phyloP scores from a whole-genome alignment of 495 filamentous ascomycete genomes.

The Hypoxylon fragiforme region DNA sequence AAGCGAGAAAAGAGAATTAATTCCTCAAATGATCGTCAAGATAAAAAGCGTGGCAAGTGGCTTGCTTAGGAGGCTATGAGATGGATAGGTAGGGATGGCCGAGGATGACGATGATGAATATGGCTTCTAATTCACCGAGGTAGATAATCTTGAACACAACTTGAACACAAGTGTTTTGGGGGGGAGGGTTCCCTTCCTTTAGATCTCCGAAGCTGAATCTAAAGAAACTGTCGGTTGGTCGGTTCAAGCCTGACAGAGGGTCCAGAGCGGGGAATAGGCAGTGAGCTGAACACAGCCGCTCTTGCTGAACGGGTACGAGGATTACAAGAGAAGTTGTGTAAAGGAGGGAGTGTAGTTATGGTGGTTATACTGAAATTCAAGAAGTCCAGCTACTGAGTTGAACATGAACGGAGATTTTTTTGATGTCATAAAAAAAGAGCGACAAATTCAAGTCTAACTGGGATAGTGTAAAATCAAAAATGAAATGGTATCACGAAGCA shows the following conservation, averaged over 20 bases:
- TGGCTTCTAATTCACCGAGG: neutral
- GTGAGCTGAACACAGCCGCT: constrained; percentile 3
- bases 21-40: neutral
- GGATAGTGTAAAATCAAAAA: neutral
- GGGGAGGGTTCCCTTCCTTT: constrained; percentile 8
- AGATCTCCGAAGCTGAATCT: constrained; percentile 12
- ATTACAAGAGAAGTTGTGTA: neutral
- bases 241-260: constrained; percentile 24
- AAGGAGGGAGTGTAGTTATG: constrained; percentile 1
- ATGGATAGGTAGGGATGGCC: constrained; percentile 5
- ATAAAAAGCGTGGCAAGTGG: neutral
- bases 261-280: constrained; percentile 5
- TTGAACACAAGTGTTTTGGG: no score
- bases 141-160: no score
- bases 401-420: neutral
- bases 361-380: neutral
- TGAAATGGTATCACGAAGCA: neutral
- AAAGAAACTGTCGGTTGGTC: constrained; percentile 11
- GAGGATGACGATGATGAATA: constrained; percentile 18
- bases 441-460: neutral
- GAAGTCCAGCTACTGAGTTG: neutral
- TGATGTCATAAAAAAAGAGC: constrained; percentile 8
- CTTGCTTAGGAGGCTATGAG: neutral
- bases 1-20: constrained; percentile 1
- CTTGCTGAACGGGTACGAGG: neutral